Base-by-base conservation (phyloP, 176 grass and related monocot species). In the Avena insularis region DNA sequence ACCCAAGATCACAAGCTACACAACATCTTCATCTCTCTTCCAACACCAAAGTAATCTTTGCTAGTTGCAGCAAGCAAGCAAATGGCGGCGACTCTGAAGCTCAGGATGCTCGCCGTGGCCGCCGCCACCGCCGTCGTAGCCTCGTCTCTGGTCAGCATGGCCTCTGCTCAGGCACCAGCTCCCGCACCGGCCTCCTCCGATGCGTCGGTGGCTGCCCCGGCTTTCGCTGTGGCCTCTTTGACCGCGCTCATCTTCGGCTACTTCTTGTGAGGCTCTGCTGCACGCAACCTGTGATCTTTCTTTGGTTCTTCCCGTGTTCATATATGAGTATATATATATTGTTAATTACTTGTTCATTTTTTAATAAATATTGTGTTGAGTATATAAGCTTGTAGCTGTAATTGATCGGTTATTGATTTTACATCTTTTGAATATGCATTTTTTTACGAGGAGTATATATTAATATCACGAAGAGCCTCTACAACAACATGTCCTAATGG, bases 21-120 rank as follows among this genome's bases (percentile, higher is more conserved):
- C 2, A 61, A 11, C 10, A 29, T 49, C 36, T 86, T 2, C 1
- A 6, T 19, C 12, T 11, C 16, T 8, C 17, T 36, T 68, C 38
- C 59, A 65, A 1, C 48, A 49, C 56, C 27, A 27, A 6, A 46
- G 35, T 12, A 23, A 4, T 47, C 45, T 48, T 43, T 75, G 47
- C 35, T 33, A 58, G 5, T 6, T 71, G 78, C 81, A 9, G 56
- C 50, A 33, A 9, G 11, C 17, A 36, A 59, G 21, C 49, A 66
- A 83, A 92, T 92, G 90, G 90, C 79, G 8, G 73, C 66, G 8
- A 89, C 83, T 11, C 51, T 89, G 36, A 92, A 79, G 87, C 74
- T 89, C 56, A 86, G 83, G 83, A 15, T 83, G 72, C 90, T 91
- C 61, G 15, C 87, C 65, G 71, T 74, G 71, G 86, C 83, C 2